Percentiles rank a stretch among this genome's conserved stretches.
phyloP scores from a whole-genome alignment of 75 land plant species.

The Sequoiadendron giganteum region DNA sequence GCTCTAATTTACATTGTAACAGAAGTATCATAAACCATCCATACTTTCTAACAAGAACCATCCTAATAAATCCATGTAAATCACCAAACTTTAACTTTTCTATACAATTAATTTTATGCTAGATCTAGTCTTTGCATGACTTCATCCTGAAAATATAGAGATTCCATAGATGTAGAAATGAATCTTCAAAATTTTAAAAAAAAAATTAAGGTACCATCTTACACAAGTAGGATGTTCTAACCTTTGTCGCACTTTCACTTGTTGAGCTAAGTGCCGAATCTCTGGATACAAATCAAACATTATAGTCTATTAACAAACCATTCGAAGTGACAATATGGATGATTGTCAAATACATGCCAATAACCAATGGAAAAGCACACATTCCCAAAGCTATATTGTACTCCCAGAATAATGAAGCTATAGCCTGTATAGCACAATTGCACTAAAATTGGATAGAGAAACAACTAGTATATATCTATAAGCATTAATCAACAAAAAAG shows the following conservation, averaged over 20 bases:
- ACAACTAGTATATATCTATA: not conserved
- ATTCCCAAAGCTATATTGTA: not conserved
- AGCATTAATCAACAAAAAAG: not conserved
- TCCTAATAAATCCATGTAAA: not conserved
- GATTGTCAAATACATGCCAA: not conserved
- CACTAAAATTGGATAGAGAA: not conserved
- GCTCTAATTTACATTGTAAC: not conserved
- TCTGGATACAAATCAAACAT: constrained; percentile 27
- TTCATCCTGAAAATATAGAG: not conserved
- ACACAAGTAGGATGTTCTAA: constrained; percentile 17
- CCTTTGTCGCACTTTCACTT: constrained; percentile 73
- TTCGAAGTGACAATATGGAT: not conserved
- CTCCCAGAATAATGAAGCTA: not conserved
- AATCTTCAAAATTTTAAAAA: not conserved
- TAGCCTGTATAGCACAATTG: not conserved
- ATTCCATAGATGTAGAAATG: not conserved
- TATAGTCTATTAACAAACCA: not conserved
- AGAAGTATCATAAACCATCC: not conserved
- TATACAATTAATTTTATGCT: not conserved
- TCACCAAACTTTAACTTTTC: too few species aligned
- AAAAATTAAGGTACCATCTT: not conserved
- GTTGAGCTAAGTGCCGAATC: constrained; percentile 41
- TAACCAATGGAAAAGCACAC: not conserved
- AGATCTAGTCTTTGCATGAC: not conserved
- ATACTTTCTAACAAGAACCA: not conserved